Conservation (phyloP, 83 land plant species). For the Diphasiastrum complanatum region DNA sequence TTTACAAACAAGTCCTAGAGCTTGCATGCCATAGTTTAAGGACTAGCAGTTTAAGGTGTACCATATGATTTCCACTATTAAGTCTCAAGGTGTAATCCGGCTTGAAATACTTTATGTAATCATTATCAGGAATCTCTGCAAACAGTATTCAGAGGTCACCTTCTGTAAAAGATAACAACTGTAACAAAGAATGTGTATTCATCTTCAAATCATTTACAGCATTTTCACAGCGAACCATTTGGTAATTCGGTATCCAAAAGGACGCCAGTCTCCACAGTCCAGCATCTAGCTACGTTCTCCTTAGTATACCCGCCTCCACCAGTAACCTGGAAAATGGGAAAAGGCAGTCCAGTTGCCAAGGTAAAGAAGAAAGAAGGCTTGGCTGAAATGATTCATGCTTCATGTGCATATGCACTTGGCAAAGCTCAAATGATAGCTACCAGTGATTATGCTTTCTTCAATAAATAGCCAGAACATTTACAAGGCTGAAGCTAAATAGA, state of each 20-base stretch:
- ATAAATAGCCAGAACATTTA: not conserved
- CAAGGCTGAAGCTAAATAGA: not conserved
- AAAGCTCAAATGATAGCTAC: too few relatives aligned
- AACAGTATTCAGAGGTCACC: not conserved
- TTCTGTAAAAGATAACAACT: not conserved
- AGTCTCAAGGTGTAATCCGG: constrained; percentile 75
- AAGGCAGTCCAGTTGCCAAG: not conserved
- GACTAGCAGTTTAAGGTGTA: not conserved
- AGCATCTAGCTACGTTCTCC: constrained; percentile 98
- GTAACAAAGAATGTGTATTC: not conserved
- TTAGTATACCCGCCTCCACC: constrained; percentile 99
- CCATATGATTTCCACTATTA: constrained; percentile 56
- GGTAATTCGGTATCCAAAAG: constrained; percentile 91
- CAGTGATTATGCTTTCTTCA: too few relatives aligned
- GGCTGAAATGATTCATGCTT: too few relatives aligned
- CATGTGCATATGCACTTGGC: too few relatives aligned
- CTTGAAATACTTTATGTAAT: constrained; percentile 82
- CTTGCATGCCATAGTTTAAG: not conserved
- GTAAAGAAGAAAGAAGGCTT: too few relatives aligned
- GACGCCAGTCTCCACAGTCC: constrained; percentile 97
- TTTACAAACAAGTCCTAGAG: not conserved
- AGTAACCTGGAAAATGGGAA: constrained; percentile 60
- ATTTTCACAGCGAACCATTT: constrained; percentile 48
- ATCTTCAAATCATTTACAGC: not conserved
- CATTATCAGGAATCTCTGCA: constrained; percentile 98